Conservation (phyloP, 805 yeast genomes). For the Candida pseudoglaebosa region DNA sequence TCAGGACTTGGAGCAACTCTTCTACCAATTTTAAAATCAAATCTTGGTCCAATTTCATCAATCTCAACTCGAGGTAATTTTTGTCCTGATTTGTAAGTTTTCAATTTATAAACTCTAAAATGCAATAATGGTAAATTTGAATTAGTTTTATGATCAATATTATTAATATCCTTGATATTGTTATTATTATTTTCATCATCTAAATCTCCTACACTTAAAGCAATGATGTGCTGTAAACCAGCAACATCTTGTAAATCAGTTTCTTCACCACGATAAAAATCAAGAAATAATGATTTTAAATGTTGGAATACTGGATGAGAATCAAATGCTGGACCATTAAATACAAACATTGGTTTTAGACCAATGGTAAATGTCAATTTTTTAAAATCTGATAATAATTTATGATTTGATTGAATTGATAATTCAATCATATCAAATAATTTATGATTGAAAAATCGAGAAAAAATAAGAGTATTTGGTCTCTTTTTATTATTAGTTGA, state of each 20-base stretch:
- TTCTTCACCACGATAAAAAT: constrained; percentile 83
- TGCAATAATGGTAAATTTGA: constrained; percentile 72
- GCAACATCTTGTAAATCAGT: constrained; percentile 87
- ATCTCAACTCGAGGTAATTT: constrained; percentile 91
- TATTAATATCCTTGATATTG: constrained; percentile 19
- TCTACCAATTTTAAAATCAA: constrained; percentile 91
- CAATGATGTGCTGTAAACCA: constrained; percentile 86
- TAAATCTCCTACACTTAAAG: constrained; percentile 69
- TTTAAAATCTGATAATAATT: constrained; percentile 75
- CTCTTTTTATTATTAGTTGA: constrained; percentile 84
- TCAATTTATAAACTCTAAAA: constrained; percentile 87
- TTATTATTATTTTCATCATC: constrained; percentile 79
- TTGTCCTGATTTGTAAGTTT: constrained; percentile 77
- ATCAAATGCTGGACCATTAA: constrained; percentile 91
- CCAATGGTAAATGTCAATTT: constrained; percentile 81
- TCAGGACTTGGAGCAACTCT: constrained; percentile 79
- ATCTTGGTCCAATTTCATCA: constrained; percentile 92
- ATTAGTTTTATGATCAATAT: not conserved
- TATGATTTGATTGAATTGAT: constrained; percentile 58
- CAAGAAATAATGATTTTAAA: constrained; percentile 82
- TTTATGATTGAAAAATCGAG: constrained; percentile 86
- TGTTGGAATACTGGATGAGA: constrained; percentile 82
- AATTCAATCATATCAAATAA: constrained; percentile 93
- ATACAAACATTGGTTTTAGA: constrained; percentile 88
- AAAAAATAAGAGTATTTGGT: constrained; percentile 84